Conservation (phyloP, 192 early-diverging fungal species). For the Coemansia sp. region DNA sequence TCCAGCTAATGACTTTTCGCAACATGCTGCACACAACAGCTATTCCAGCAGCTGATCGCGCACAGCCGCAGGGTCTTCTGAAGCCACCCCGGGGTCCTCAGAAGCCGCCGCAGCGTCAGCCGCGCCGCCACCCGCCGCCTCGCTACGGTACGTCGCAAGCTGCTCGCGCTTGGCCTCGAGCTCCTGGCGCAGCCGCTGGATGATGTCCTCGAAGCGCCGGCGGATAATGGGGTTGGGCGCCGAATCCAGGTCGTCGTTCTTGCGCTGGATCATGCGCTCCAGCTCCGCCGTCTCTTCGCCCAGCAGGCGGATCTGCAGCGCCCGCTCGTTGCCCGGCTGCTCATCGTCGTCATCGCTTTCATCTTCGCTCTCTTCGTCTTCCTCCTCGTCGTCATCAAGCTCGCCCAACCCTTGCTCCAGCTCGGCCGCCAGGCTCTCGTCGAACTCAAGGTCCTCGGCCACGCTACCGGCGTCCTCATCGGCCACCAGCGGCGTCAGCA, state of each 20-base stretch:
- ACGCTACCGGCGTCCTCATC: conserved; percentile 44
- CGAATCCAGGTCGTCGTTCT: conserved; percentile 40
- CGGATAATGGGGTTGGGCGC: conserved; percentile 47
- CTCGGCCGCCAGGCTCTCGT: conserved; percentile 41
- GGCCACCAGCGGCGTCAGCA: conserved; percentile 33
- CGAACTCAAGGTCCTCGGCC: conserved; percentile 46
- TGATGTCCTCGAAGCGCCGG: conserved; percentile 42
- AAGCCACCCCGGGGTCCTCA: background rate
- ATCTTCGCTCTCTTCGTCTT: conserved; percentile 23
- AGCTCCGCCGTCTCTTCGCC: conserved; percentile 44
- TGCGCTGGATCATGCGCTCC: conserved; percentile 33
- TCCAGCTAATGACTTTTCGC: conserved; percentile 67
- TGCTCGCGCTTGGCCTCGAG: conserved; percentile 29
- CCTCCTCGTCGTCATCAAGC: conserved; percentile 30
- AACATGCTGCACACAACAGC: conserved; percentile 61
- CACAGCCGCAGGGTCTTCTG: background rate
- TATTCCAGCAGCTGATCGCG: background rate
- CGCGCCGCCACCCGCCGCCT: conserved; percentile 1
- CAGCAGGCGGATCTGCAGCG: conserved; percentile 38
- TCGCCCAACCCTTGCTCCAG: conserved; percentile 38
- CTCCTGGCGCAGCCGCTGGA: conserved; percentile 34
- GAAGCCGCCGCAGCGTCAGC: background rate
- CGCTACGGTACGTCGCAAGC: conserved; percentile 21
- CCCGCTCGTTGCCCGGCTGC: conserved; percentile 34
- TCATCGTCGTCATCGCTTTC: conserved; percentile 21